These are phyloP conservation scores for Ceraceosorus bombacis DNA, from an alignment of 1,284 basidiomycete species.

Conservation along the genomic window DNA sequence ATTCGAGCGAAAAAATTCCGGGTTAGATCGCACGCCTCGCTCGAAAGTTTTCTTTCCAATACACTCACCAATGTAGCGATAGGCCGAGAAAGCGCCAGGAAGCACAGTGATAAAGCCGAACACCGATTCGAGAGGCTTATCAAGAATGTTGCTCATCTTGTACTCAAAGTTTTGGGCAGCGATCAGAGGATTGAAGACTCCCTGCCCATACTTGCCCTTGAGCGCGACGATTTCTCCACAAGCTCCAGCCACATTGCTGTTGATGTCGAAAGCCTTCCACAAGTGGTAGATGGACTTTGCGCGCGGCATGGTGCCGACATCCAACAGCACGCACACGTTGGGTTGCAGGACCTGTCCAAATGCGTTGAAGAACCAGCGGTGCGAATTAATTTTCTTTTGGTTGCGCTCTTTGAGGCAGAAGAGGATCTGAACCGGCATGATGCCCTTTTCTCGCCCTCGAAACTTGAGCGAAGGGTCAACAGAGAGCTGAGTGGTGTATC, in stretches of 20 bases:
- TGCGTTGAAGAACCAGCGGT: constrained; percentile 51
- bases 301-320: constrained; percentile 81
- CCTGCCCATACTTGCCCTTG: constrained; percentile 63
- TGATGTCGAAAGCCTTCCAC: constrained; percentile 95
- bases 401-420: constrained; percentile 92
- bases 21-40: no score
- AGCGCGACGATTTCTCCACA: constrained; percentile 93
- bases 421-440: constrained; percentile 77
- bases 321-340: constrained; percentile 86
- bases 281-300: constrained; percentile 69
- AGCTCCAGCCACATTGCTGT: constrained; percentile 88
- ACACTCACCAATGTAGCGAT: constrained; percentile 56
- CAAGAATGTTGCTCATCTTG: constrained; percentile 42
- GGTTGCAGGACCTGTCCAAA: constrained; percentile 53
- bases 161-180: constrained; percentile 48
- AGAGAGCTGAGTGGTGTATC: constrained; percentile 57
- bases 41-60: no score
- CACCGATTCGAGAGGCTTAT: constrained; percentile 59
- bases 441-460: constrained; percentile 64
- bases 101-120: constrained; percentile 90
- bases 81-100: constrained; percentile 83
- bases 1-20: no score
- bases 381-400: constrained; percentile 61
- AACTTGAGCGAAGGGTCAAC: constrained; percentile 73
- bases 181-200: constrained; percentile 65